Conservation (phyloP, 2,329 filamentous ascomycete species). For the Massarina eburnea region DNA sequence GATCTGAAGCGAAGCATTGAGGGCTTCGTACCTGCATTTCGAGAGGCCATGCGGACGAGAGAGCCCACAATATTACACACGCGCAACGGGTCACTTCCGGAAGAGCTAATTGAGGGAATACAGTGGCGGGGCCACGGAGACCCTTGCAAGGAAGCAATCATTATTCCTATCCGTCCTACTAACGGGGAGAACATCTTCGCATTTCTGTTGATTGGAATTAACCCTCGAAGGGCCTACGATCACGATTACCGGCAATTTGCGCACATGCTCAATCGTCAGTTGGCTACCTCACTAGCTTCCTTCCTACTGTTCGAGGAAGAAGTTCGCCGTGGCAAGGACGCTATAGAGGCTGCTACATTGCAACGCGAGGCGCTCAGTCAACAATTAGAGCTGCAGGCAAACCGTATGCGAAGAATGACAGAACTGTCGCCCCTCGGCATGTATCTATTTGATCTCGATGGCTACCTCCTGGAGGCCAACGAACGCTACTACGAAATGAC, state of each 20-base stretch:
- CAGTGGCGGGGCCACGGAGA: conserved; percentile 37
- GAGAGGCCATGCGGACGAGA: conserved; percentile 36
- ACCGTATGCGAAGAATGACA: conserved; percentile 38
- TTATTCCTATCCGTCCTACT: conserved; percentile 35
- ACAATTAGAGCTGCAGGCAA: conserved; percentile 33
- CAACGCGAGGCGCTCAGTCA: conserved; percentile 31
- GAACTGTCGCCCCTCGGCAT: conserved; percentile 37
- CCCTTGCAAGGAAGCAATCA: conserved; percentile 35
- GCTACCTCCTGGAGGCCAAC: conserved; percentile 47
- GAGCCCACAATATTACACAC: conserved; percentile 30
- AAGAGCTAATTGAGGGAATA: conserved; percentile 29
- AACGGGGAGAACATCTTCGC: conserved; percentile 34
- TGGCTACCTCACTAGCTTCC: conserved; percentile 38
- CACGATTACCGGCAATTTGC: conserved; percentile 35
- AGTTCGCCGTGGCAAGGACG: conserved; percentile 27
- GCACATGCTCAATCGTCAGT: conserved; percentile 33
- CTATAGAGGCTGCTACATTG: conserved; percentile 28
- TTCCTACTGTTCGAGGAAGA: conserved; percentile 38
- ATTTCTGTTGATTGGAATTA: conserved; percentile 35
- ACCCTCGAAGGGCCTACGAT: conserved; percentile 37
- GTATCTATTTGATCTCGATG: conserved; percentile 42
- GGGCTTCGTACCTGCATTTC: conserved; percentile 35
- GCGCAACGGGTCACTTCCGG: conserved; percentile 28
- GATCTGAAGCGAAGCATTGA: conserved; percentile 32
- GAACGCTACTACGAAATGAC: conserved; percentile 52